Conservation (phyloP, 768 basidiomycete species). For the Termitomyces bulborhizus region DNA sequence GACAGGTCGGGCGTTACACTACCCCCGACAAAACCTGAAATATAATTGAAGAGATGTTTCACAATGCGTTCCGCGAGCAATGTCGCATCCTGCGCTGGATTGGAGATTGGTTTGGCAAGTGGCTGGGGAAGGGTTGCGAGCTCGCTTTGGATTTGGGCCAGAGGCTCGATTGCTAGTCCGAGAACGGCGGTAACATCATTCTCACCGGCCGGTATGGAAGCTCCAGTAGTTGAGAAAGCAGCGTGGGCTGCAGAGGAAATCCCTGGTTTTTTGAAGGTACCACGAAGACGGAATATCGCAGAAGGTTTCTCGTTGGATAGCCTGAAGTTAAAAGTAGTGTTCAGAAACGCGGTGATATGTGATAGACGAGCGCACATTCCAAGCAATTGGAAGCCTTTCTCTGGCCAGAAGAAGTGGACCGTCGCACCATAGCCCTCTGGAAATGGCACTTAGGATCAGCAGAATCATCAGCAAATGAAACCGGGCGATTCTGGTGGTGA, state of each 20-base stretch:
- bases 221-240: conserved; percentile 27
- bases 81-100: conserved; percentile 37
- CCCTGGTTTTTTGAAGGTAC: conserved; percentile 43
- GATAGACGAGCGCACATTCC: conserved; percentile 57
- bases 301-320: conserved; percentile 88
- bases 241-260: conserved; percentile 28
- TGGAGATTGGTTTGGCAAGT: conserved; percentile 15
- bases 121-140: conserved; percentile 39
- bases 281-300: conserved; percentile 78
- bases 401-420: conserved; percentile 84
- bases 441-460: conserved; percentile 49
- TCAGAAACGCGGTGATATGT: background rate
- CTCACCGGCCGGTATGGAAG: conserved; percentile 24
- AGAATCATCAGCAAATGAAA: background rate
- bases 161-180: conserved; percentile 76
- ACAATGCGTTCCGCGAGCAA: conserved; percentile 63
- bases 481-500: background rate
- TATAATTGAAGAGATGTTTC: conserved; percentile 70
- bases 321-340: conserved; percentile 31
- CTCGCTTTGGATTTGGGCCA: conserved; percentile 54
- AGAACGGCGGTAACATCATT: conserved; percentile 64
- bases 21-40: conserved; percentile 56
- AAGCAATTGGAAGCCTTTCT: conserved; percentile 78
- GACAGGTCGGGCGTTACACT: conserved; percentile 41
- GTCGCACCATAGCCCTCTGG: conserved; percentile 81